These are phyloP conservation scores for Tardiomyces depauwii DNA, from an alignment of 1,139 yeast species.

Conservation along the genomic window DNA sequence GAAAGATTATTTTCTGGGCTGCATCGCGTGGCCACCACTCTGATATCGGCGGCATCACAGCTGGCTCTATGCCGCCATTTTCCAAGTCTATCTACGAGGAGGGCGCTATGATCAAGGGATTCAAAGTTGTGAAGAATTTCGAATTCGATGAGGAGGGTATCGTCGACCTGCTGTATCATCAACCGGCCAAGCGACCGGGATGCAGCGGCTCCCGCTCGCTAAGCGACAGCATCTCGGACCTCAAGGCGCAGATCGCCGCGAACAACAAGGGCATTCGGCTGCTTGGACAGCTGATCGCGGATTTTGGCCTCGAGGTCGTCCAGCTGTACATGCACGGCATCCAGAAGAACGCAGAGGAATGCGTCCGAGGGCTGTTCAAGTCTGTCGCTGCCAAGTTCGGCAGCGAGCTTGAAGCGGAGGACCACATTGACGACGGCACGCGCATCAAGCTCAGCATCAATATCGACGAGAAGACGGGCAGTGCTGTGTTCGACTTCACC, in stretches of 20 bases:
- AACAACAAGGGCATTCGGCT: conserved; percentile 51
- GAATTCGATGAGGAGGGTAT: conserved; percentile 43
- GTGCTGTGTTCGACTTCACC: conserved; percentile 43
- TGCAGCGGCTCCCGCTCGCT: conserved; percentile 52
- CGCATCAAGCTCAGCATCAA: conserved; percentile 35
- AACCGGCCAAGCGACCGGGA: conserved; percentile 44
- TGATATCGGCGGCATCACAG: conserved; percentile 55
- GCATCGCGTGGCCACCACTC: conserved; percentile 63
- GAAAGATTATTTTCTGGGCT: conserved; percentile 42
- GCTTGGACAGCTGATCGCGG: conserved; percentile 37
- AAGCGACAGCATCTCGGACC: conserved; percentile 48
- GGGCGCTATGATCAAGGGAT: conserved; percentile 49
- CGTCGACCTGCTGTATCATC: conserved; percentile 34
- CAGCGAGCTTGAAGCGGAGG: conserved; percentile 33
- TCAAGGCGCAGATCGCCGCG: conserved; percentile 60
- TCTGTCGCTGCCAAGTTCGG: conserved; percentile 21
- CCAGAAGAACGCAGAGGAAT: conserved; percentile 46
- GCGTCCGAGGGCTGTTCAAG: conserved; percentile 38
- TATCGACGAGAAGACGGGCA: conserved; percentile 34
- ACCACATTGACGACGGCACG: conserved; percentile 55
- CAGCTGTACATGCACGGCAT: conserved; percentile 51
- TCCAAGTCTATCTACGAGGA: conserved; percentile 52
- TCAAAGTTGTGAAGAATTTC: conserved; percentile 45
- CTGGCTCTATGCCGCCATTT: conserved; percentile 58
- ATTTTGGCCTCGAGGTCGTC: conserved; percentile 40